A percentile compares a stretch with the other conserved stretches of the same genome.
Conservation (phyloP, 1,284 basidiomycete species). For the Mixia osmundae region DNA sequence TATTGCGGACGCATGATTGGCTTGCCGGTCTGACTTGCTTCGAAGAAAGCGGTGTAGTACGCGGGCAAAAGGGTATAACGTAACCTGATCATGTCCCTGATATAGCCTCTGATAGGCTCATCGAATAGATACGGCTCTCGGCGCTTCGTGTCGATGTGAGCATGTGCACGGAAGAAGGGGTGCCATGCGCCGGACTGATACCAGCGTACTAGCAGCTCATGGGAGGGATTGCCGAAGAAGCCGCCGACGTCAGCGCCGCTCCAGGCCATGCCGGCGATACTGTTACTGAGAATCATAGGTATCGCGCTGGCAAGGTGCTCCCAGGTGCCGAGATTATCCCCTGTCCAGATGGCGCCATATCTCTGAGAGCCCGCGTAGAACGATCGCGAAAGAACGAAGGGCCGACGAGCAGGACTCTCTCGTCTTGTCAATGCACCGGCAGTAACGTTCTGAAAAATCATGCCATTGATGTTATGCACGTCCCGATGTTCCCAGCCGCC, state of each 20-base stretch:
- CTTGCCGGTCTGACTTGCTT: constrained; percentile 50
- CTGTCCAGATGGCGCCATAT: constrained; percentile 95
- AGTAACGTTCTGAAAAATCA: constrained; percentile 47
- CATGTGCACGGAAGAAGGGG: constrained; percentile 96
- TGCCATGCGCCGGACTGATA: constrained; percentile 86
- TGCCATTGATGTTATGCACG: constrained; percentile 78
- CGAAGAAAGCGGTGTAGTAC: constrained; percentile 92
- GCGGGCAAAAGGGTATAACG: constrained; percentile 71
- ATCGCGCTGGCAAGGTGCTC: constrained; percentile 84
- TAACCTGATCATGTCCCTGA: constrained; percentile 55
- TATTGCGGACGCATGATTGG: constrained; percentile 83
- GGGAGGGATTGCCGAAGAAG: constrained; percentile 89
- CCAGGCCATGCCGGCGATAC: constrained; percentile 83
- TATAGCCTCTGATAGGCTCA: constrained; percentile 59
- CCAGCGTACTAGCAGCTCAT: constrained; percentile 90
- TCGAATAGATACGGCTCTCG: constrained; percentile 84
- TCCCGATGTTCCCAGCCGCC: constrained; percentile 96
- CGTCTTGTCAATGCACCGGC: constrained; percentile 56
- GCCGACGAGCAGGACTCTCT: constrained; percentile 47
- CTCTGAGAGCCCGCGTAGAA: constrained; percentile 92
- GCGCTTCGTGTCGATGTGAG: constrained; percentile 64
- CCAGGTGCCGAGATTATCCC: constrained; percentile 94
- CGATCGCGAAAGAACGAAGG: constrained; percentile 82
- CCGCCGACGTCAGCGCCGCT: constrained; percentile 61
- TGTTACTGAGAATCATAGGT: constrained; percentile 78